A percentile compares a stretch with the other conserved stretches of the same genome.
Evolutionary conservation across 2,329 filamentous ascomycete genomes (phyloP).

Genomic region (Zymoseptoria ardabiliae): DNA sequence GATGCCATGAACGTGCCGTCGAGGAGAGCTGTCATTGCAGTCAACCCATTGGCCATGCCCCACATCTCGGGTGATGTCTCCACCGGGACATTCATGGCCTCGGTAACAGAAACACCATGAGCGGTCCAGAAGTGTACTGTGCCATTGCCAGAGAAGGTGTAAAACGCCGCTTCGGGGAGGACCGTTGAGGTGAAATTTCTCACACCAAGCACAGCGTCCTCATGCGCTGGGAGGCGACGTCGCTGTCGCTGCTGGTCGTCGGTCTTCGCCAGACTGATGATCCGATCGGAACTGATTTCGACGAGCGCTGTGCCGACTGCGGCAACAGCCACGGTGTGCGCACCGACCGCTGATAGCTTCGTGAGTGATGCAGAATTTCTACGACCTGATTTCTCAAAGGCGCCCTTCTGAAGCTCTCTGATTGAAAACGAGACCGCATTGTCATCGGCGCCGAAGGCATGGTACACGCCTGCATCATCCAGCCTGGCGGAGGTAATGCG

Average conservation of each 20-base stretch:
- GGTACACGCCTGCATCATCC: slow-evolving; percentile 50
- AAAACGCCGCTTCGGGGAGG: slow-evolving; percentile 61
- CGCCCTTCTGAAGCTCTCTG: slow-evolving; percentile 30
- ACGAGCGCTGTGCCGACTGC: slow-evolving; percentile 30
- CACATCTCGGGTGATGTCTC: slow-evolving; percentile 52
- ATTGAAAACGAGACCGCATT: slow-evolving; percentile 42
- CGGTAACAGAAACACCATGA: slow-evolving; percentile 58
- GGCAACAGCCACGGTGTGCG: slow-evolving; percentile 32
- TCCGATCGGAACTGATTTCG: slow-evolving; percentile 21
- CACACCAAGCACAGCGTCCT: slow-evolving; percentile 61
- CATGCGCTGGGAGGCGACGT: slow-evolving; percentile 49
- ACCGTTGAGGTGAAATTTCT: slow-evolving; percentile 56
- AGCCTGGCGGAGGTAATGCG: slow-evolving; percentile 59
- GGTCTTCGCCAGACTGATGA: slow-evolving; percentile 9
- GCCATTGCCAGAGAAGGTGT: slow-evolving; percentile 82
- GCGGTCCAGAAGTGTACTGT: slow-evolving; percentile 75
- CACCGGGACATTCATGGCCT: slow-evolving; percentile 57
- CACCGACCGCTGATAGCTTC: slow-evolving; percentile 4
- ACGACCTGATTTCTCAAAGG: slow-evolving; percentile 9
- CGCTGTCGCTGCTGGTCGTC: slow-evolving; percentile 7
- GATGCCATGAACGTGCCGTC: slow-evolving; percentile 64
- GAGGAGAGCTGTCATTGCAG: slow-evolving; percentile 51
- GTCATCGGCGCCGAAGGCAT: slow-evolving; percentile 62
- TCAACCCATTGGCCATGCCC: slow-evolving; percentile 49
- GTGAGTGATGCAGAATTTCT: slow-evolving; percentile 15